Percentiles rank a stretch among this genome's conserved stretches.
These are phyloP conservation scores for Solanum piurae DNA, from an alignment of 257 asterid species.

Conservation along the genomic window DNA sequence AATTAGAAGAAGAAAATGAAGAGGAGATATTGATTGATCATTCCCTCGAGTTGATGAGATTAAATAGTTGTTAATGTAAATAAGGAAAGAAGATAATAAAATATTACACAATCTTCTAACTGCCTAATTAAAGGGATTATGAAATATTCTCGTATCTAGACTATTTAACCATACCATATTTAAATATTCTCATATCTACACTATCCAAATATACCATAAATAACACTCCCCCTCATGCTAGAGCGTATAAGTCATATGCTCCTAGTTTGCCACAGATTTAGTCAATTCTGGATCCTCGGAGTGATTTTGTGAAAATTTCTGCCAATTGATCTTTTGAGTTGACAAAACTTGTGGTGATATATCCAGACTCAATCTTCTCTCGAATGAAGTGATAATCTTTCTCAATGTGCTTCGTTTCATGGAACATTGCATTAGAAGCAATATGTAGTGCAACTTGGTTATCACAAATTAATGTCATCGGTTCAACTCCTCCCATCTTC, in stretches of 20 bases:
- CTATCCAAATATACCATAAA: background rate
- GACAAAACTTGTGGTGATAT: background rate
- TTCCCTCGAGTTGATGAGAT: background rate
- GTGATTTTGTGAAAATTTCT: background rate
- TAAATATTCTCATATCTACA: background rate
- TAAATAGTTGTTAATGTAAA: background rate
- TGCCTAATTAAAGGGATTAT: background rate
- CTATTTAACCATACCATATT: background rate
- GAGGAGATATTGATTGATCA: background rate
- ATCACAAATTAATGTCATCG: background rate
- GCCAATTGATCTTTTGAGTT: background rate
- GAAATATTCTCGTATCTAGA: background rate
- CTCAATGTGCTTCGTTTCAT: background rate
- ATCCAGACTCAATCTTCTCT: background rate
- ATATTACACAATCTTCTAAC: background rate
- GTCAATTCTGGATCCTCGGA: background rate
- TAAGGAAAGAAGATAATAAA: background rate
- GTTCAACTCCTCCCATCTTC: background rate
- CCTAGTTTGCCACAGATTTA: background rate
- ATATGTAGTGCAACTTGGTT: background rate
- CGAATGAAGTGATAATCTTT: background rate
- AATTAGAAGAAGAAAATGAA: background rate
- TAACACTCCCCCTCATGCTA: background rate
- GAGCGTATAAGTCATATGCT: background rate
- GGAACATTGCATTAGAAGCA: background rate